These are phyloP conservation scores for Choanephora cucurbitarum DNA, from an alignment of 371 early-diverging fungal species.

Conservation along the genomic window DNA sequence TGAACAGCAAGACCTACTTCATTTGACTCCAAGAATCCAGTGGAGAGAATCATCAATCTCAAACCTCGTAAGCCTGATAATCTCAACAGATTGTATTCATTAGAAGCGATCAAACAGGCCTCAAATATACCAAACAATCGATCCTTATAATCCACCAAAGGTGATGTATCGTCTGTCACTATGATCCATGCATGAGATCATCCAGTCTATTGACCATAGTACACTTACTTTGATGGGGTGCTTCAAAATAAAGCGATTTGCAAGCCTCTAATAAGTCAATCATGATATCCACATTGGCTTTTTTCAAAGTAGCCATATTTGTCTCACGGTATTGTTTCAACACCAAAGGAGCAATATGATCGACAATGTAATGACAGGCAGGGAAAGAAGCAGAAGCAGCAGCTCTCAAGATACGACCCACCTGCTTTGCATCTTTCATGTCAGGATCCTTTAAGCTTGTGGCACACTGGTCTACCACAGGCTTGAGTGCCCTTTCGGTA, in stretches of 20 bases:
- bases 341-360: conserved; percentile 55
- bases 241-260: conserved; percentile 27
- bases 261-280: conserved; percentile 68
- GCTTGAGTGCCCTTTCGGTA: conserved; percentile 62
- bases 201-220: too few species aligned
- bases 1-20: conserved; percentile 64
- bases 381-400: conserved; percentile 72
- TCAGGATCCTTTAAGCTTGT: conserved; percentile 72
- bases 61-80: conserved; percentile 70
- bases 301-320: conserved; percentile 59
- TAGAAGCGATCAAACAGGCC: conserved; percentile 55
- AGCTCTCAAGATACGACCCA: conserved; percentile 68
- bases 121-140: conserved; percentile 68
- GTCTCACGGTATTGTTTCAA: conserved; percentile 58
- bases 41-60: conserved; percentile 62
- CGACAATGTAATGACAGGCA: conserved; percentile 61
- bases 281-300: conserved; percentile 67
- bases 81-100: conserved; percentile 74
- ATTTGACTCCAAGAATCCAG: conserved; percentile 55
- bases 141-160: conserved; percentile 67
- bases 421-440: conserved; percentile 68
- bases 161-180: conserved; percentile 53
- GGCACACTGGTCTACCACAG: conserved; percentile 68
- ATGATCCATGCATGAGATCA: too few species aligned
- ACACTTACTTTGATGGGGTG: too few species aligned